Base-by-base conservation (phyloP, 805 yeast species). In the Yarrowia deformans region DNA sequence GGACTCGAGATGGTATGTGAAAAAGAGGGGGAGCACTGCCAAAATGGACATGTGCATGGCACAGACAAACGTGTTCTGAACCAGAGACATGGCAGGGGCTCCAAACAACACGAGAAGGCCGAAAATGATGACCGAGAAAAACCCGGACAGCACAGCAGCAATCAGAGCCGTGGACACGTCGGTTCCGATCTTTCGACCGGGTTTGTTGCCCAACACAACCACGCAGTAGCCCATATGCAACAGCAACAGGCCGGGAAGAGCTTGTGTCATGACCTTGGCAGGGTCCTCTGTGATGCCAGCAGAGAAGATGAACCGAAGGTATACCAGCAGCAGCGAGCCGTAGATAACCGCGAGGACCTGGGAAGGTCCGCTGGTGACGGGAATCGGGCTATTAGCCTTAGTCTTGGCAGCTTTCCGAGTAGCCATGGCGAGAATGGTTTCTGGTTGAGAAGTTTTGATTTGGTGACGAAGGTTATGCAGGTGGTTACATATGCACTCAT, bases 61-160 rank as follows among this genome's bases (percentile, higher is more conserved):
- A 60, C 90, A 78, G 4, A 88, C 75, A 72, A 83, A 82, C 0
- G 96, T 91, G 74, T 87, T 89, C 9, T 70, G 72, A 40, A 84
- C 70, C 43, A 83, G 81, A 1, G 85, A 80, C 1, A 85, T 79
- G 52, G 90, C 80, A 14, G 97, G 97, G 0, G 97, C 96, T 8
- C 98, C 98, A 75, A 91, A 86, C 13, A 92, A 73, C 1, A 92
- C 81, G 56, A 89, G 76, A 1, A 83, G 72, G 0, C 68, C 70
- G 43, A 69, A 72, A 5, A 77, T 75, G 60, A 72, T 71, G 14
- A 76, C 75, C n/a, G 78, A 71, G 70, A 77, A 69, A 10, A 76
- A 72, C 64, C 74, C 67, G 18, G 77, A 67, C 35, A 78, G 73
- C n/a, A 77, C 70, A 2, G 75, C 71, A 23, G 79, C 73, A 49